Evolutionary conservation across 768 basidiomycete species (phyloP).

Genomic region (Mycena vulgaris): DNA sequence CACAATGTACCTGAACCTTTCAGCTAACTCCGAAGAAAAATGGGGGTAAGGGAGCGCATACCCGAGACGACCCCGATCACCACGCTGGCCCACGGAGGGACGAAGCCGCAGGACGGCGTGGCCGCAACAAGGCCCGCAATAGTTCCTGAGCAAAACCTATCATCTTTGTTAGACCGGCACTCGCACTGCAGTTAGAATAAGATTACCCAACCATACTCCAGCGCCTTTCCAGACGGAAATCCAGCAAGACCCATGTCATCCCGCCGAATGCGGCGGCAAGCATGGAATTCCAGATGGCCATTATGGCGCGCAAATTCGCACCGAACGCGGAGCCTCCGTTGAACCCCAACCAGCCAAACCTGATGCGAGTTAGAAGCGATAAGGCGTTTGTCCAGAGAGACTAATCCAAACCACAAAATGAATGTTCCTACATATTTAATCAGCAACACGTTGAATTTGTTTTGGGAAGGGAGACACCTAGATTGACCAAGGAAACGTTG

Average conservation of each 20-base stretch:
- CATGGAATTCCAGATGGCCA: slow-evolving; percentile 93
- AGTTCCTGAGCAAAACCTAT: slow-evolving; percentile 88
- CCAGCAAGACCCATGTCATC: slow-evolving; percentile 86
- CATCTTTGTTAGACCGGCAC: background rate
- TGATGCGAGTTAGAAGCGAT: too few relatives aligned
- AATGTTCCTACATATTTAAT: slow-evolving; percentile 21
- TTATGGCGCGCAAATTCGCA: slow-evolving; percentile 88
- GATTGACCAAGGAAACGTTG: slow-evolving; percentile 86
- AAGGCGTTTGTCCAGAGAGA: too few relatives aligned
- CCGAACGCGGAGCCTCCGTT: slow-evolving; percentile 93
- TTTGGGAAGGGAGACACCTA: slow-evolving; percentile 67
- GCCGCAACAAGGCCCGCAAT: slow-evolving; percentile 92
- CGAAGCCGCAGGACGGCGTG: slow-evolving; percentile 88
- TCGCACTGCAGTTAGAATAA: background rate
- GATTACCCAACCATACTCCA: slow-evolving; percentile 82
- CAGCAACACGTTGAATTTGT: too few relatives aligned
- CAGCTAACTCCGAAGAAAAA: too few relatives aligned
- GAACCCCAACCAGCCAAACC: slow-evolving; percentile 78
- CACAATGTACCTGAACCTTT: too few relatives aligned
- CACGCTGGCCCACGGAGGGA: slow-evolving; percentile 84
- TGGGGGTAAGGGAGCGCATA: too few relatives aligned
- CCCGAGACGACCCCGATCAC: slow-evolving; percentile 84
- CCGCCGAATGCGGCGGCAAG: slow-evolving; percentile 87
- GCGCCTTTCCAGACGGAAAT: slow-evolving; percentile 85
- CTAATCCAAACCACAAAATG: slow-evolving; percentile 20